Base-by-base conservation (phyloP, 2,329 filamentous ascomycete genomes). In the Leptographium flavum region DNA sequence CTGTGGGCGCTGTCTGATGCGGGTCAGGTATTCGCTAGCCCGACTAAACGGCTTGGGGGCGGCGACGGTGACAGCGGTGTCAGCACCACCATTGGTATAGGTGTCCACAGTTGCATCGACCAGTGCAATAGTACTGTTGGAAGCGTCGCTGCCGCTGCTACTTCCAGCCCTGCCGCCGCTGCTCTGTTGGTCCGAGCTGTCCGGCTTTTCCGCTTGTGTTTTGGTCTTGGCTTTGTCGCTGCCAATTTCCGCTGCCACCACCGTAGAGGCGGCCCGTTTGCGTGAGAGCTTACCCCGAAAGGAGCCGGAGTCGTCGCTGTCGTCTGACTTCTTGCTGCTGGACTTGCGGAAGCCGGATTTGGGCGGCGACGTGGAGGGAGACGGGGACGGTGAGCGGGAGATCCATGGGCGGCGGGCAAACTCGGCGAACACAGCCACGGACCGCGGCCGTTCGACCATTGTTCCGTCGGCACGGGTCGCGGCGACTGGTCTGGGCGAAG, bases 331-430 rank as follows among this genome's bases (percentile, higher is more conserved):
- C 23, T 48, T 47, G 6, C 3, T 7, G 2, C 38, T 8, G 5
- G 33, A n/a, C 19, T 40, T 45, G 10, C 45, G 41, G 17, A 36
- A 15, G 5, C 4, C 15, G 4, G 33, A 27, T 4, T n/a, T 41
- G 13, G 21, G n/a, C 17, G 53, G 48, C 37, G 55, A 48, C 47
- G 40, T 17, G n/a, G 35, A 25, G 8, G 71, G 68, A 3, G 70
- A 70, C 0, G 71, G 65, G 1, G 70, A 70, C 15, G 67, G 63
- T 30, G 72, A 72, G 32, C 63, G 57, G 4, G 65, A 58, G 19
- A 69, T 68, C 72, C 71, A 76, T 35, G 70, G 69, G 43, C 68
- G 65, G 50, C 64, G 68, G 9, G 71, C 65, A 53, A 74, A 68
- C 49, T 63, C 68, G 41, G 67, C 64, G 51, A 76, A 67, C 35